phyloP scores from a whole-genome alignment of 192 early-diverging fungal genomes.

The Coemansia sp. region DNA sequence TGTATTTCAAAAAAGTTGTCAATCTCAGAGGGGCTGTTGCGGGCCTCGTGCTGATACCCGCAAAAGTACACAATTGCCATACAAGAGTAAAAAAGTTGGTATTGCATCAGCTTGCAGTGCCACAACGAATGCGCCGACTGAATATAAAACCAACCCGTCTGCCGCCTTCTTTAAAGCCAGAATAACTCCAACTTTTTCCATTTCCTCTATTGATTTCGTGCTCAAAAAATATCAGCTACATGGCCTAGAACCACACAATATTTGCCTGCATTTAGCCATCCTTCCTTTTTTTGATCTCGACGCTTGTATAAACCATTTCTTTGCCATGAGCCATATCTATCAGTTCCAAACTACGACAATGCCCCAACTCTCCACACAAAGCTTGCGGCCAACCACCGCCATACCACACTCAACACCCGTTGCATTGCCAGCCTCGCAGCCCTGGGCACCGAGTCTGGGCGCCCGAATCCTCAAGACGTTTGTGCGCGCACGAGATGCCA shows the following conservation, averaged over 20 bases:
- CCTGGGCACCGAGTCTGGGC: conserved; percentile 10
- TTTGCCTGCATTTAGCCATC: neutral
- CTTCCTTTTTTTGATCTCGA: neutral
- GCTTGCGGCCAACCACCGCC: neutral
- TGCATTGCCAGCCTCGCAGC: neutral
- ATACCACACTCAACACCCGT: neutral
- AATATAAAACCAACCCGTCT: neutral
- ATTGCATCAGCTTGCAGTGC: conserved; percentile 1
- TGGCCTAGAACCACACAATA: neutral
- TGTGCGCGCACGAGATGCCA: conserved; percentile 26
- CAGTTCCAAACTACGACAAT: neutral
- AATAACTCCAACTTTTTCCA: neutral
- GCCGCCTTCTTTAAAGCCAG: neutral
- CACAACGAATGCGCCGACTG: neutral
- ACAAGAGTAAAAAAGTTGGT: neutral
- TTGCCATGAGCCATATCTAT: neutral
- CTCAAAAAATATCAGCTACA: neutral
- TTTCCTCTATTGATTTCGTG: neutral
- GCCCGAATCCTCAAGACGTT: conserved; percentile 26
- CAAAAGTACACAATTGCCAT: neutral
- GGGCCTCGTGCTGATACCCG: neutral
- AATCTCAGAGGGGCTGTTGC: neutral
- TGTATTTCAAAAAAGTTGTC: neutral
- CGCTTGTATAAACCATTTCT: neutral
- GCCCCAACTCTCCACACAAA: neutral